These are phyloP conservation scores for Xerocomellus amylosporus DNA, from an alignment of 768 basidiomycete genomes.

Conservation along the genomic window DNA sequence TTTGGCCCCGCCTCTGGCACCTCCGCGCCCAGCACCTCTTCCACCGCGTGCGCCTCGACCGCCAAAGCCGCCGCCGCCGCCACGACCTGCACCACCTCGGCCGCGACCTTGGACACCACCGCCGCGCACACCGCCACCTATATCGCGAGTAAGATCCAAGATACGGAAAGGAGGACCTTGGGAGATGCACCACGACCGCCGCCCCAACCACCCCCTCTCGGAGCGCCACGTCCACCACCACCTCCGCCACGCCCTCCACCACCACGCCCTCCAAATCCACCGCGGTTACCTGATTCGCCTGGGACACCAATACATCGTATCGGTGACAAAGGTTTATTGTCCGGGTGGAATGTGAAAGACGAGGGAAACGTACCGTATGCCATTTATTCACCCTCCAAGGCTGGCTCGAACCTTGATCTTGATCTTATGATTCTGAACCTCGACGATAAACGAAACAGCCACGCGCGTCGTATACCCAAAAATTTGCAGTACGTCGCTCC, in stretches of 20 bases:
- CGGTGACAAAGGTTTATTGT: not conserved
- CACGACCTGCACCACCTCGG: conserved; percentile 37
- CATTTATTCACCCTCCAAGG: conserved; percentile 26
- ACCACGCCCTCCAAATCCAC: conserved; percentile 55
- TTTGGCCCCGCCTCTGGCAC: conserved; percentile 77
- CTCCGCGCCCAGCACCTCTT: conserved; percentile 64
- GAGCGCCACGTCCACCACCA: conserved; percentile 38
- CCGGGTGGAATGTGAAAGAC: not conserved
- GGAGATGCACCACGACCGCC: conserved; percentile 37
- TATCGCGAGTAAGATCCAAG: conserved; percentile 1
- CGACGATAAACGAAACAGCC: not conserved
- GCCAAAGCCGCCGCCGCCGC: conserved; percentile 48
- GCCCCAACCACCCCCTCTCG: conserved; percentile 41
- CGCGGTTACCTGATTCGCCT: conserved; percentile 73
- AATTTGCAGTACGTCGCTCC: conserved; percentile 1
- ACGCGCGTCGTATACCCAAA: not conserved
- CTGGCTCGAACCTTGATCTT: conserved; percentile 16
- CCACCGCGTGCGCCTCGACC: conserved; percentile 49
- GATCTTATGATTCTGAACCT: conserved; percentile 1
- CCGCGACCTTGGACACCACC: conserved; percentile 30
- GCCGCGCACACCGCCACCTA: conserved; percentile 16
- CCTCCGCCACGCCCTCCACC: conserved; percentile 40
- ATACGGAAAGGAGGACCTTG: not conserved
- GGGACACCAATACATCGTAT: not conserved
- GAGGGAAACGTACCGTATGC: conserved; percentile 31